Percentiles rank a stretch among this genome's conserved stretches.
Conservation (phyloP, 768 basidiomycete species). For the Steccherinum ochraceum region DNA sequence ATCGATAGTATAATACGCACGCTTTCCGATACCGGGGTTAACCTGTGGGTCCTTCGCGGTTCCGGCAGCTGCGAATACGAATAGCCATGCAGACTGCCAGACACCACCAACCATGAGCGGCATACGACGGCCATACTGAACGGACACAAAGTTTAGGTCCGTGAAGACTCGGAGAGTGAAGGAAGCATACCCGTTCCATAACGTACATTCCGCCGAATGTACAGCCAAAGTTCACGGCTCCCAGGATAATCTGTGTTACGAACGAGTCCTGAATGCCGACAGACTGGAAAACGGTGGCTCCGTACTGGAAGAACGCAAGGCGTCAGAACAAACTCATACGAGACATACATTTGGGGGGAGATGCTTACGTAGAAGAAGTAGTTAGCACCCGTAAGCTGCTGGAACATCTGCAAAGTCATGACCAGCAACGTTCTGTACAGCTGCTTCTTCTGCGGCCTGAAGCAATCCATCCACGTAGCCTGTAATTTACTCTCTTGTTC, state of each 20-base stretch:
- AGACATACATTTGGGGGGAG: too few relatives aligned
- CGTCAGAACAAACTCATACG: too few relatives aligned
- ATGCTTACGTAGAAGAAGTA: constrained; percentile 53
- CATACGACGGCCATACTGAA: constrained; percentile 53
- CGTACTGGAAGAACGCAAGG: constrained; percentile 25
- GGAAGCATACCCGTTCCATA: constrained; percentile 51
- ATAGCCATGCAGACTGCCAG: constrained; percentile 67
- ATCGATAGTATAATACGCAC: constrained; percentile 24
- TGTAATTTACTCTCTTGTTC: constrained; percentile 40
- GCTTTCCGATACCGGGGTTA: constrained; percentile 45
- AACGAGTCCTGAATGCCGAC: constrained; percentile 66
- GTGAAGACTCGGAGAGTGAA: background rate
- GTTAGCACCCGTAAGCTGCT: constrained; percentile 69
- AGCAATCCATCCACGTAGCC: constrained; percentile 66
- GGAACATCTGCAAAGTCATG: constrained; percentile 62
- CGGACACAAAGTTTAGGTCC: background rate
- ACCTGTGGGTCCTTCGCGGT: constrained; percentile 49
- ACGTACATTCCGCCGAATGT: constrained; percentile 71
- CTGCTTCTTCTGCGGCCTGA: constrained; percentile 46
- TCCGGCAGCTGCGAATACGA: constrained; percentile 68
- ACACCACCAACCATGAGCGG: constrained; percentile 65
- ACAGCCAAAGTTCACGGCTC: constrained; percentile 65
- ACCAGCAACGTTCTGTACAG: constrained; percentile 59
- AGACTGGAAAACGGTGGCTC: constrained; percentile 57
- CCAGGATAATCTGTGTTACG: constrained; percentile 70